Conservation (phyloP, 73 alveolate species). For the Uronychia binucleata region DNA sequence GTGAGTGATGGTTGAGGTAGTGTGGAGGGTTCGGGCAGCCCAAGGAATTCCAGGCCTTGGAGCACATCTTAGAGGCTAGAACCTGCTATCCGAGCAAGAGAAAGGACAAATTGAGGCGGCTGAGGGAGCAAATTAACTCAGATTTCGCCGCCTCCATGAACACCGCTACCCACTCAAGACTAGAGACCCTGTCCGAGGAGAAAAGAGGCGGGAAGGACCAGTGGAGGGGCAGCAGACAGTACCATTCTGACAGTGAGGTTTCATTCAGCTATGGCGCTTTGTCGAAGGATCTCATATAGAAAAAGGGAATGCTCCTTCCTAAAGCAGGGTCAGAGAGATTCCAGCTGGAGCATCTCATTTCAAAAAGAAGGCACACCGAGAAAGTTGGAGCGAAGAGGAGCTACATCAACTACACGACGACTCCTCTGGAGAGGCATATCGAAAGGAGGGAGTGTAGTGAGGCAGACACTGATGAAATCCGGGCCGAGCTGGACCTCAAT, state of each 20-base stretch:
- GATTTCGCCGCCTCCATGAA: background rate
- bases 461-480: background rate
- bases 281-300: background rate
- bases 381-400: background rate
- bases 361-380: background rate
- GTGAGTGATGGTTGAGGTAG: too few species aligned
- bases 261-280: background rate
- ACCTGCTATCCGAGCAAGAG: too few species aligned
- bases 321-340: background rate
- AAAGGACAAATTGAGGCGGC: background rate
- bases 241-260: background rate
- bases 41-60: too few species aligned
- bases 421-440: background rate
- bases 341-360: background rate
- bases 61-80: too few species aligned
- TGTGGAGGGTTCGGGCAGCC: too few species aligned
- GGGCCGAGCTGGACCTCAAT: background rate
- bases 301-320: background rate
- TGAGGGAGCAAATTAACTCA: background rate
- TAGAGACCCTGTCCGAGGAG: background rate
- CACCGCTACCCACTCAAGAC: background rate
- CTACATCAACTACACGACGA: background rate
- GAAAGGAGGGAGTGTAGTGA: background rate
- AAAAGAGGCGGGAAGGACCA: background rate
- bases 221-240: background rate